Conservation (phyloP, 129 eudicot species). For the Lactuca saligna region DNA sequence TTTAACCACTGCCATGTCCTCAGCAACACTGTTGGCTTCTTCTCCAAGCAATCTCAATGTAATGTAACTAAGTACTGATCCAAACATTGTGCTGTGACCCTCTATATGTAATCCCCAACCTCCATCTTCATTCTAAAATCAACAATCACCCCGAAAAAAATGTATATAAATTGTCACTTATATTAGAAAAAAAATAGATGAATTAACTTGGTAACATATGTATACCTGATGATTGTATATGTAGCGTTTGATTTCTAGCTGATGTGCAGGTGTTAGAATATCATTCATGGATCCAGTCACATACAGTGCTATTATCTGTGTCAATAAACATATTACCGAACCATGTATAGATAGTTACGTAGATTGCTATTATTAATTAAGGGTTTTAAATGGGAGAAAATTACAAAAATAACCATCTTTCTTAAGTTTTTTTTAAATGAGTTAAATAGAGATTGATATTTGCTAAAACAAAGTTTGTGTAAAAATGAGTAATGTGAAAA, state of each 20-base stretch:
- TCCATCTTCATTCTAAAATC: conserved; percentile 54
- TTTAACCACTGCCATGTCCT: conserved; percentile 36
- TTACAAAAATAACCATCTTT: no score
- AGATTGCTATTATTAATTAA: neutral
- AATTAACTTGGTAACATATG: neutral
- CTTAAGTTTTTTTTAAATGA: no score
- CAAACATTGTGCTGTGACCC: conserved; percentile 57
- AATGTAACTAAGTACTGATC: conserved; percentile 50
- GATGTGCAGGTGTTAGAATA: conserved; percentile 47
- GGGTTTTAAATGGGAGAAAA: neutral
- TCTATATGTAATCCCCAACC: conserved; percentile 69
- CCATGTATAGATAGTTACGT: neutral
- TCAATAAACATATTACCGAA: neutral
- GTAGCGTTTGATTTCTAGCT: conserved; percentile 57
- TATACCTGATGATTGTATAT: conserved; percentile 65
- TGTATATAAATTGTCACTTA: neutral
- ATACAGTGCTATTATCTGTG: conserved; percentile 58
- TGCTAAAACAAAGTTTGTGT: no score
- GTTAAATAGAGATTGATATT: neutral
- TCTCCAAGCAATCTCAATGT: conserved; percentile 57
- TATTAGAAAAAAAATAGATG: neutral
- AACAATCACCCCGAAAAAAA: neutral
- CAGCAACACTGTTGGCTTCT: conserved; percentile 41
- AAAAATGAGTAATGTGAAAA: no score
- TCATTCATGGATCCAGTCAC: conserved; percentile 43